These are phyloP conservation scores for Saccharomycopsis babjevae DNA, from an alignment of 805 yeast genomes.

Conservation along the genomic window DNA sequence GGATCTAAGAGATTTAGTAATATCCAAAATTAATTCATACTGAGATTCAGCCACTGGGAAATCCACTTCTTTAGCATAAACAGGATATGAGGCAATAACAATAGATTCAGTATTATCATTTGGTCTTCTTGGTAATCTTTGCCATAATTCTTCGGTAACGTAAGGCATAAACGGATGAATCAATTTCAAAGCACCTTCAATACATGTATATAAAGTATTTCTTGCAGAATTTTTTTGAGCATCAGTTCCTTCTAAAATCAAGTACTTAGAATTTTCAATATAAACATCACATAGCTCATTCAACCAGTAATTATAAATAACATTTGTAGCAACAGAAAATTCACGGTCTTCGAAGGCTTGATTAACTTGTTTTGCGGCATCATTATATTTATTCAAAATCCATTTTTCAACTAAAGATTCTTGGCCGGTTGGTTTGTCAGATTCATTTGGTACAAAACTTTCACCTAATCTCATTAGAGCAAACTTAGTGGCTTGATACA, in stretches of 20 bases:
- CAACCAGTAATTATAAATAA: constrained; percentile 89
- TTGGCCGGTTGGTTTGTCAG: constrained; percentile 53
- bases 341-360: constrained; percentile 72
- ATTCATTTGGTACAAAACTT: constrained; percentile 73
- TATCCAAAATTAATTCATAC: constrained; percentile 75
- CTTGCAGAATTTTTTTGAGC: constrained; percentile 82
- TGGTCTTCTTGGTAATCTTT: constrained; percentile 84
- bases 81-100: constrained; percentile 73
- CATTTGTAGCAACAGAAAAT: constrained; percentile 77
- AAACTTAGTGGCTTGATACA: constrained; percentile 96
- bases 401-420: constrained; percentile 93
- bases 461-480: constrained; percentile 88
- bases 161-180: constrained; percentile 99
- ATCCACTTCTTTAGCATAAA: constrained; percentile 46
- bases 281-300: constrained; percentile 93
- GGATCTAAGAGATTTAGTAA: constrained; percentile 87
- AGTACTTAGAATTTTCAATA: constrained; percentile 91
- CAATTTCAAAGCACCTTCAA: constrained; percentile 82
- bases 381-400: constrained; percentile 81
- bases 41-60: constrained; percentile 58
- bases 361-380: constrained; percentile 54
- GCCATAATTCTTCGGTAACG: constrained; percentile 98
- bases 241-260: constrained; percentile 84
- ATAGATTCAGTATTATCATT: constrained; percentile 63
- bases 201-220: constrained; percentile 86